A percentile compares a stretch with the other conserved stretches of the same genome.
phyloP scores from a whole-genome alignment of 441 rosid species.

The Brassica hybrid region DNA sequence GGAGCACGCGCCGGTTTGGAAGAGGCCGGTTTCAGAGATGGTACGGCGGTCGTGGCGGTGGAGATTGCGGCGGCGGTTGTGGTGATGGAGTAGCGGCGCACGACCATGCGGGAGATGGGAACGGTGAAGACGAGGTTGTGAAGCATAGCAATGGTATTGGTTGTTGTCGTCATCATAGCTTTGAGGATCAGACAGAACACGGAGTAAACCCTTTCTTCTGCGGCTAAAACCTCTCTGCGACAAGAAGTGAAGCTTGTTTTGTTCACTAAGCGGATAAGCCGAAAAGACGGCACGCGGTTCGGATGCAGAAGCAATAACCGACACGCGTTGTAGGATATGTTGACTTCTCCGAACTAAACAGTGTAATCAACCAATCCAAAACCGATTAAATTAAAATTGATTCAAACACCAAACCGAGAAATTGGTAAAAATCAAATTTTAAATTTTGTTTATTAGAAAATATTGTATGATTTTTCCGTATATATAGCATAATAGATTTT shows the following conservation, averaged over 20 bases:
- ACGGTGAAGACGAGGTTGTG: conserved; percentile 53
- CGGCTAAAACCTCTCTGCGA: conserved; percentile 52
- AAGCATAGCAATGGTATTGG: conserved; percentile 57
- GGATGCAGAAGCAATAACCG: background rate
- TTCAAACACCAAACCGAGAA: background rate
- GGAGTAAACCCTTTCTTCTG: conserved; percentile 34
- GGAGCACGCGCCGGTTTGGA: conserved; percentile 46
- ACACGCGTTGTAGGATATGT: conserved; percentile 22
- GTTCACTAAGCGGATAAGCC: conserved; percentile 31
- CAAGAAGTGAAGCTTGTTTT: conserved; percentile 30
- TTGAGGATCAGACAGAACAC: conserved; percentile 13
- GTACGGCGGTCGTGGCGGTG: conserved; percentile 37
- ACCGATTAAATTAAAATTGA: background rate
- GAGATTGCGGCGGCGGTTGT: conserved; percentile 18
- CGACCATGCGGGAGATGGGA: conserved; percentile 58
- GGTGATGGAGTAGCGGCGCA: conserved; percentile 46
- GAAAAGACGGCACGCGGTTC: conserved; percentile 27
- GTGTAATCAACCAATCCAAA: background rate
- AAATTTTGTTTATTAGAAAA: too few relatives aligned
- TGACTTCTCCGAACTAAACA: background rate
- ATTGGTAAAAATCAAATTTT: too few relatives aligned
- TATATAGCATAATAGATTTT: background rate
- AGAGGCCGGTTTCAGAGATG: conserved; percentile 25
- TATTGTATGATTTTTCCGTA: background rate
- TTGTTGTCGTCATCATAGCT: conserved; percentile 45